Evolutionary conservation across 176 grass and related monocot species (phyloP).

Genomic region (Raddia distichophylla): DNA sequence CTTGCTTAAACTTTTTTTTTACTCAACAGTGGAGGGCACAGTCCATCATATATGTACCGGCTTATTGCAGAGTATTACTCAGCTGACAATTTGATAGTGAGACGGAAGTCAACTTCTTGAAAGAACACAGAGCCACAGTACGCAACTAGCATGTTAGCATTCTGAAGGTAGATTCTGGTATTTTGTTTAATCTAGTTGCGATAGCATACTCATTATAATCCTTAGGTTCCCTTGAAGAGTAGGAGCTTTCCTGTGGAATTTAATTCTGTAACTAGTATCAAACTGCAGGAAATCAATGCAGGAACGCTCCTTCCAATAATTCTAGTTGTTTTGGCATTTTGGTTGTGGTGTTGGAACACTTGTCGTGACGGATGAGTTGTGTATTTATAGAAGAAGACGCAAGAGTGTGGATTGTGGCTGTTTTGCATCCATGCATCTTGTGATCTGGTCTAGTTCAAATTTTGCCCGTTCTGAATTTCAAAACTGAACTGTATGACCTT

Average conservation of each 20-base stretch:
- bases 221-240: neutral
- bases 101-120: constrained; percentile 30
- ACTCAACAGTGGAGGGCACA: neutral
- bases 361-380: neutral
- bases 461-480: constrained; percentile 26
- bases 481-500: neutral
- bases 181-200: neutral
- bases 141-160: neutral
- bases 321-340: constrained; percentile 12
- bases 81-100: neutral
- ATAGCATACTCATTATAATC: neutral
- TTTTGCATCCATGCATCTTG: neutral
- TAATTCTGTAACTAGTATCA: constrained; percentile 14
- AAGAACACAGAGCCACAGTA: neutral
- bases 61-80: neutral
- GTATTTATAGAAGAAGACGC: constrained; percentile 19
- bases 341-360: constrained; percentile 18
- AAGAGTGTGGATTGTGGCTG: constrained; percentile 1
- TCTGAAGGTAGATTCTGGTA: constrained; percentile 28
- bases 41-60: neutral
- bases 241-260: neutral
- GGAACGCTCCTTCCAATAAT: neutral
- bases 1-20: neutral
- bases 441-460: neutral
- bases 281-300: neutral